Conservation (phyloP, 164 flowering plant species). For the grape (Vitis vinifera) region ASM3070453v1 NC_081817.1:2673501-2674000, state of each 20-base stretch:
- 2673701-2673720: not conserved
- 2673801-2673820: no score
- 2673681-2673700: not conserved
- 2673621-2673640: no score
- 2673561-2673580: conserved; percentile 57
- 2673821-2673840: no score
- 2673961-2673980: no score
- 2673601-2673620: conserved; percentile 12
- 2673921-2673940: no score
- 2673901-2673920: no score
- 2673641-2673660: no score
- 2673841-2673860: no score
- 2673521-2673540: conserved; percentile 89
- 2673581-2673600: conserved; percentile 24
- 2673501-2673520: conserved; percentile 61
- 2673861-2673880: no score
- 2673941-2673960: no score
- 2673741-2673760: not conserved
- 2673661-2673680: not conserved
- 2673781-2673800: no score
- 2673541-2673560: conserved; percentile 58
- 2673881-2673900: no score
- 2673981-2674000: not conserved
- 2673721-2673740: not conserved
- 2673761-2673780: not conserved